Evolutionary conservation across 768 basidiomycete species (phyloP), one percentile per base, ranked within the genome.

Genomic region (Tylopilus vinaceipallidus): DNA sequence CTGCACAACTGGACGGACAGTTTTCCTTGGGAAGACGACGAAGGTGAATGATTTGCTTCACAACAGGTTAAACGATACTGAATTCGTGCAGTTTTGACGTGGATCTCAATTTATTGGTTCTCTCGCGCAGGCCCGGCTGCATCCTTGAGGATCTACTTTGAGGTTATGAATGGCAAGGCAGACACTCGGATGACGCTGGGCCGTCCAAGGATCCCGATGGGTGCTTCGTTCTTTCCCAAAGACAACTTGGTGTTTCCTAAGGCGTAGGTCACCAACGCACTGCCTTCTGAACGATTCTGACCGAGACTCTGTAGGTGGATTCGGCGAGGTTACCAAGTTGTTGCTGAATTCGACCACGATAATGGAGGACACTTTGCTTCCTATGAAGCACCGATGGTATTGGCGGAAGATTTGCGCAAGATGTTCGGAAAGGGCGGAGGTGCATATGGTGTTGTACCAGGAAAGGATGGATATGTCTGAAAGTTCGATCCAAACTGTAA

Each of bases 91-190:
- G 82, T 83, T 1, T 55, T 85, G 27, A 81, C 79, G 0, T 85
- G 81, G 81, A 60, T 81, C 14, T 82, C 80, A 3, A 69, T 82
- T 11, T 82, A 77, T 56, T 80, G 73, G 70, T 82, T 84, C 64
- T 83, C 81, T 7, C 74, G 76, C 11, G 71, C 75, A 0, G 82
- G 82, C 0, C 82, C 84, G 3, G 72, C 80, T 2, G 80, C 83
- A 0, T 77, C 83, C 0, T 20, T 77, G 9, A 70, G 82, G 12
- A 82, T 83, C 20, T 85, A 84, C 62, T 83, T 76, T 57, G 84
- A 85, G 57, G 51, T 45, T 14, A 35, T 56, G 20, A 7, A 22
- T 1, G 50, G 47, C 9, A 19, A 30, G 40, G 13, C 27, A 12
- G 20, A 5, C 16, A 0, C 1, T 4, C 7, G 3, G 16, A 1